Percentiles rank a stretch among this genome's conserved stretches.
phyloP scores from a whole-genome alignment of 139 green algal genomes.

The Desmodesmus armatus region DNA sequence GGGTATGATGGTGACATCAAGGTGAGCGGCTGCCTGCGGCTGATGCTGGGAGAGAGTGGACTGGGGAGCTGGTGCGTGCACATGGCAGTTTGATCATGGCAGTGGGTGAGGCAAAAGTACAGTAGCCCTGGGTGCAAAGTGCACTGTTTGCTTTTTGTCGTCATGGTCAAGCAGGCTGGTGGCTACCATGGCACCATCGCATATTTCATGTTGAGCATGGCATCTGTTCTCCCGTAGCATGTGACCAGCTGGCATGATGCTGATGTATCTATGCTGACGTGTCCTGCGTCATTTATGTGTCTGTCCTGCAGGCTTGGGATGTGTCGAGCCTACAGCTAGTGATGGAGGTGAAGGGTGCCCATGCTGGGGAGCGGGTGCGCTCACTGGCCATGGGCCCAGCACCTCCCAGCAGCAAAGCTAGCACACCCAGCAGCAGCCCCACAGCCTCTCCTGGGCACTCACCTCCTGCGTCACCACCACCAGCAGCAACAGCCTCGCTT shows the following conservation, averaged over 20 bases:
- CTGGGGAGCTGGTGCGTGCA: background rate
- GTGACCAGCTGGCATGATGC: too few species aligned
- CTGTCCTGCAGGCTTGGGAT: slow-evolving; percentile 63
- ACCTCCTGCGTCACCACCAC: background rate
- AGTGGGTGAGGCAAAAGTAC: background rate
- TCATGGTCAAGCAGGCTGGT: background rate
- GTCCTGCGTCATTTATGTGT: background rate
- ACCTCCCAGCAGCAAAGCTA: slow-evolving; percentile 1
- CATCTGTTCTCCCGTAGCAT: too few species aligned
- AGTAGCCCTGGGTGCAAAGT: background rate
- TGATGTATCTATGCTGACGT: background rate
- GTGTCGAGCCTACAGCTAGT: slow-evolving; percentile 69
- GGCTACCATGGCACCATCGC: background rate
- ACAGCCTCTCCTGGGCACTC: background rate
- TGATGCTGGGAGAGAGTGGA: background rate
- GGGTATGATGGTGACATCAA: slow-evolving; percentile 78
- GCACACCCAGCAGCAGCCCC: background rate
- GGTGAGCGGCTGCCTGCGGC: slow-evolving; percentile 9
- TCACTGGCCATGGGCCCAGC: slow-evolving; percentile 59
- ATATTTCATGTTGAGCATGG: too few species aligned
- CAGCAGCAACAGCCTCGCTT: slow-evolving; percentile 3
- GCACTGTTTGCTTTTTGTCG: background rate
- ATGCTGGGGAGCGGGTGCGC: slow-evolving; percentile 71
- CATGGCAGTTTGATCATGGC: background rate
- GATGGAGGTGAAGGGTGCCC: slow-evolving; percentile 55